These are phyloP conservation scores for Aspergillus sp. DNA, from an alignment of 2,329 filamentous ascomycete species.

Conservation along the genomic window DNA sequence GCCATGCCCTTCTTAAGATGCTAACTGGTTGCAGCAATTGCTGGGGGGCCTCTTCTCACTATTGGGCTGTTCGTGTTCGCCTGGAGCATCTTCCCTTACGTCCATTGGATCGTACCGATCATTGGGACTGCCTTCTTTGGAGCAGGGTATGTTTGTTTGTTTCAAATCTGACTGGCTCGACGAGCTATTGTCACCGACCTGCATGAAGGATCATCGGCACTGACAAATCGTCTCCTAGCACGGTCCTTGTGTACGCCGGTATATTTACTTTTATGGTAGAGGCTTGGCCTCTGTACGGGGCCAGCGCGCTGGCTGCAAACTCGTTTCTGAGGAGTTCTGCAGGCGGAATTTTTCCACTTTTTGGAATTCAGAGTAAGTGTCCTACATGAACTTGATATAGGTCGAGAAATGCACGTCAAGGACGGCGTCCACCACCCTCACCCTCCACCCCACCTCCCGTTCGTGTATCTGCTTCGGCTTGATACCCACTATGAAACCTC, in stretches of 20 bases:
- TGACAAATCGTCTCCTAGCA: constrained; percentile 52
- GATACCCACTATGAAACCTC: neutral
- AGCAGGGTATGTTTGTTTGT: constrained; percentile 60
- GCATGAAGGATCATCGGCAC: neutral
- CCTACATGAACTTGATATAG: constrained; percentile 2
- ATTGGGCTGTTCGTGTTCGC: constrained; percentile 86
- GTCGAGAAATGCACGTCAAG: neutral
- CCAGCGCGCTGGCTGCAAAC: constrained; percentile 77
- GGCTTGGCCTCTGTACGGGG: constrained; percentile 53
- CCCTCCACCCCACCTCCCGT: constrained; percentile 1
- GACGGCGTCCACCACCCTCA: no score
- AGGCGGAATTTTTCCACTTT: constrained; percentile 77
- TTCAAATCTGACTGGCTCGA: constrained; percentile 20
- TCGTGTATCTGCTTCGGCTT: constrained; percentile 2
- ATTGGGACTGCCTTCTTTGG: constrained; percentile 75
- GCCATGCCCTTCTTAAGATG: neutral
- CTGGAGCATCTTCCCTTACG: constrained; percentile 74
- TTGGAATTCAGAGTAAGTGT: constrained; percentile 62
- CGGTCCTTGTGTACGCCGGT: constrained; percentile 77
- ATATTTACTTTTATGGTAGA: constrained; percentile 88
- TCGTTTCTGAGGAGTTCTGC: constrained; percentile 76
- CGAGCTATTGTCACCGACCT: constrained; percentile 2
- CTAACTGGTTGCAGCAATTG: constrained; percentile 53
- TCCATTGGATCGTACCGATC: constrained; percentile 78
- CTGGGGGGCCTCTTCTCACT: constrained; percentile 77